Evolutionary conservation across 495 filamentous ascomycete species (phyloP), one percentile per base, ranked within the genome.

Genomic region (Articulospora tetracladia): DNA sequence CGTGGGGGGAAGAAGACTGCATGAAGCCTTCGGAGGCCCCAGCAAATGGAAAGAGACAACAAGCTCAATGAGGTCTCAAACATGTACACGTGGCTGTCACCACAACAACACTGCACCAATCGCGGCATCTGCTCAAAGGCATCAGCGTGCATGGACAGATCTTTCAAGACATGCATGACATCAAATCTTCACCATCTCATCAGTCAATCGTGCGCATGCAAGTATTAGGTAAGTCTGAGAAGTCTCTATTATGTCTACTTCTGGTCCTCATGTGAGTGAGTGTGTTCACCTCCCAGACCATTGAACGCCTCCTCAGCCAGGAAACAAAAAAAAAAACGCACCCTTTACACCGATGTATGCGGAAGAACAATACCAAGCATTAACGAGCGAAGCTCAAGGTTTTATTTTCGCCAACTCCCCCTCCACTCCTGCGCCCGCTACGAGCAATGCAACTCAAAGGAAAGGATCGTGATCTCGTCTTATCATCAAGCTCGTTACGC

Each of bases 401-500:
- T 58, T 34, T 46, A 44, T 58, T 41, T 58, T 55, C 36, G 24
- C 26, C 23, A 36, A 10, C 51, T 55, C 19, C 49, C 23, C 32
- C 28, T 41, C 34, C 17, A 53, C 20, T 19, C 32, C 53, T 22
- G 10, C 28, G 24, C 8, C 32, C 51, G 12, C 22, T n/a, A 50
- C 17, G 60, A 63, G 53, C 53, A 48, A 57, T 24, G 34, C 47
- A 27, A 50, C 20, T 32, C 24, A 49, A 56, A 65, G 46, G 13
- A 60, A 60, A 30, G 25, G 50, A 47, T 69, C 64, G 56, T 69
- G 57, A 61, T 62, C 58, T 64, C 67, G 54, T 69, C 60, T 59
- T 62, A 64, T 69, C 64, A 56, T 66, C 44, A 59, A 27, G 46
- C 60, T 66, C 63, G 59, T 66, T 63, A 68, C 66, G 62, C 63